Conservation (phyloP, 225 moss, liverwort and hornwort genomes). For the Rhytidiadelphus loreus region DNA sequence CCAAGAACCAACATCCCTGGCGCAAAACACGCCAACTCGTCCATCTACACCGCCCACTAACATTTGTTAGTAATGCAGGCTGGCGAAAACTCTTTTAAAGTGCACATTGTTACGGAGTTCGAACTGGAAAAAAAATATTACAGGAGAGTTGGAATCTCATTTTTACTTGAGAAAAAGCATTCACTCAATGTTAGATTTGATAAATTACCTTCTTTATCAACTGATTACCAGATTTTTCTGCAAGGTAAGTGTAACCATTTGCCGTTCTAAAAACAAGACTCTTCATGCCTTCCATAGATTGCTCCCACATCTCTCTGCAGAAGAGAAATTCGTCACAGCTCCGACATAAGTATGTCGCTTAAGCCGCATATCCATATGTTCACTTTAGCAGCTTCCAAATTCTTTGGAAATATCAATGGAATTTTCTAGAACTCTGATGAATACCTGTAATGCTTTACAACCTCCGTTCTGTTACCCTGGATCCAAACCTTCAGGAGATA, state of each 20-base stretch:
- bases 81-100: background rate
- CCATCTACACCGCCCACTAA: conserved; percentile 49
- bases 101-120: background rate
- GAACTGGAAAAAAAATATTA: background rate
- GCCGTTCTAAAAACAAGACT: conserved; percentile 50
- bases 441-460: conserved; percentile 82
- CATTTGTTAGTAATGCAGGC: background rate
- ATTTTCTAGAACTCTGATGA: background rate
- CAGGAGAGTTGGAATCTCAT: background rate
- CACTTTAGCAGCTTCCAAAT: background rate
- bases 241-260: conserved; percentile 58
- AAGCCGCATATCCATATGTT: background rate
- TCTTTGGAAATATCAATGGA: background rate
- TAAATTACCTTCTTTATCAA: conserved; percentile 38
- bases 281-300: conserved; percentile 91
- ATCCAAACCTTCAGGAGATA: conserved; percentile 94
- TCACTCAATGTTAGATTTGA: background rate
- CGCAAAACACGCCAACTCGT: conserved; percentile 90
- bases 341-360: background rate
- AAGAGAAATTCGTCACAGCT: background rate
- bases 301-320: conserved; percentile 94
- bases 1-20: conserved; percentile 93
- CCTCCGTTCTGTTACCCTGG: conserved; percentile 78
- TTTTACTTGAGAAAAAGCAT: background rate
- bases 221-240: conserved; percentile 46